Conservation (phyloP, 768 basidiomycete species). For the Jaapia argillacea region DNA sequence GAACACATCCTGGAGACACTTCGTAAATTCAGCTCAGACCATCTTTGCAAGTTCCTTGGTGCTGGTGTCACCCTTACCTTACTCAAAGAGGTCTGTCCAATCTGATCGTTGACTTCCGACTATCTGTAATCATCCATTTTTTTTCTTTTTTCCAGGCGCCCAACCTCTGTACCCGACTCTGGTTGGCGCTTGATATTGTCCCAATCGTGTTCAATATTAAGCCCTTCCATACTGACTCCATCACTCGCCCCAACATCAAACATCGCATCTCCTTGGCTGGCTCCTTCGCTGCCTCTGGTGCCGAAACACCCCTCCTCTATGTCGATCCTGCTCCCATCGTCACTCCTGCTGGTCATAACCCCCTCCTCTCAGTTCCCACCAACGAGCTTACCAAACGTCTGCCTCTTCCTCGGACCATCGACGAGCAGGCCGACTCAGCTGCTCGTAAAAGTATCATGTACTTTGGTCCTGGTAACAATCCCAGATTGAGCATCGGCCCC, state of each 20-base stretch:
- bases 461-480: slow-evolving; percentile 76
- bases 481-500: slow-evolving; percentile 70
- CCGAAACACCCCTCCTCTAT: slow-evolving; percentile 66
- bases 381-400: slow-evolving; percentile 40
- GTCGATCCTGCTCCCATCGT: slow-evolving; percentile 47
- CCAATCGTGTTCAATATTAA: slow-evolving; percentile 85
- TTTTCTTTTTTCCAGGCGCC: slow-evolving; percentile 38
- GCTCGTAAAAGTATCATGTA: slow-evolving; percentile 80
- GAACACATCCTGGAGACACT: slow-evolving; percentile 52
- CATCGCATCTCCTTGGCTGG: slow-evolving; percentile 76
- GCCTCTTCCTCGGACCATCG: slow-evolving; percentile 67
- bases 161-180: slow-evolving; percentile 77
- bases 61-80: slow-evolving; percentile 67
- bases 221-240: slow-evolving; percentile 68
- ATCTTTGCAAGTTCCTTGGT: slow-evolving; percentile 81
- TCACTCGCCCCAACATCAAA: slow-evolving; percentile 71
- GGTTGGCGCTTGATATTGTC: slow-evolving; percentile 77
- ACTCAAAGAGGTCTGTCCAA: slow-evolving; percentile 47
- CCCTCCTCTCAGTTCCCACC: slow-evolving; percentile 12
- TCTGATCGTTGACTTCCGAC: slow-evolving; percentile 5
- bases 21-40: slow-evolving; percentile 63
- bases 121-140: slow-evolving; percentile 8
- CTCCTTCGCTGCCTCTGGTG: slow-evolving; percentile 67
- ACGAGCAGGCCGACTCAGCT: slow-evolving; percentile 81
- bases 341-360: slow-evolving; percentile 33